These are phyloP conservation scores for Kondoa malvinella DNA, from an alignment of 768 basidiomycete species.

Conservation along the genomic window DNA sequence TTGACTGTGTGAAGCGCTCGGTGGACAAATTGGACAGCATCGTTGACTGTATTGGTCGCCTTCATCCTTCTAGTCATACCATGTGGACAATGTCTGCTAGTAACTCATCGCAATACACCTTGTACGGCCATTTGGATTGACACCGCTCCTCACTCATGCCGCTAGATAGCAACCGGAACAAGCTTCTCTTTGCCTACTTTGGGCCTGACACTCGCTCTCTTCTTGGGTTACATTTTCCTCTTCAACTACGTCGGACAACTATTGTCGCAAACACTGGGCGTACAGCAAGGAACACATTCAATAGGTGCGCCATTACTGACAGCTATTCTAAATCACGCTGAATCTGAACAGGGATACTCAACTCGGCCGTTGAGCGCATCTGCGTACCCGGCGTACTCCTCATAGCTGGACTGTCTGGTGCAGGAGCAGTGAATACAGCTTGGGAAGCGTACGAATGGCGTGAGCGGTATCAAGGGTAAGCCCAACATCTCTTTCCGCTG, in stretches of 20 bases:
- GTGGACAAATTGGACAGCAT: constrained; percentile 26
- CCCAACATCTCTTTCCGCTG: neutral
- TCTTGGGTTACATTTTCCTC: constrained; percentile 22
- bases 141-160: neutral
- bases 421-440: constrained; percentile 26
- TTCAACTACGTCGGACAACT: constrained; percentile 23
- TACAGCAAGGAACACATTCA: constrained; percentile 20
- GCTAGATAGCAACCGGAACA: constrained; percentile 7
- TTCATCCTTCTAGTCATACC: constrained; percentile 27
- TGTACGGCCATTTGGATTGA: neutral
- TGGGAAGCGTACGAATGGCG: constrained; percentile 29
- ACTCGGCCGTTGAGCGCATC: constrained; percentile 23
- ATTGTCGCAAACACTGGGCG: constrained; percentile 18
- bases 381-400: constrained; percentile 27
- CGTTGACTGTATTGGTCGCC: constrained; percentile 22
- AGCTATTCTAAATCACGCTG: no score
- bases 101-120: constrained; percentile 18
- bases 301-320: constrained; percentile 14
- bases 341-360: constrained; percentile 25
- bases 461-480: constrained; percentile 20
- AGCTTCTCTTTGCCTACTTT: constrained; percentile 18
- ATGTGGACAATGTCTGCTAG: constrained; percentile 25
- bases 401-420: constrained; percentile 26
- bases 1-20: constrained; percentile 18
- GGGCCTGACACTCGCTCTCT: constrained; percentile 22